Evolutionary conservation across 1,284 basidiomycete species (phyloP).

Genomic region (Rhodofomes roseus): DNA sequence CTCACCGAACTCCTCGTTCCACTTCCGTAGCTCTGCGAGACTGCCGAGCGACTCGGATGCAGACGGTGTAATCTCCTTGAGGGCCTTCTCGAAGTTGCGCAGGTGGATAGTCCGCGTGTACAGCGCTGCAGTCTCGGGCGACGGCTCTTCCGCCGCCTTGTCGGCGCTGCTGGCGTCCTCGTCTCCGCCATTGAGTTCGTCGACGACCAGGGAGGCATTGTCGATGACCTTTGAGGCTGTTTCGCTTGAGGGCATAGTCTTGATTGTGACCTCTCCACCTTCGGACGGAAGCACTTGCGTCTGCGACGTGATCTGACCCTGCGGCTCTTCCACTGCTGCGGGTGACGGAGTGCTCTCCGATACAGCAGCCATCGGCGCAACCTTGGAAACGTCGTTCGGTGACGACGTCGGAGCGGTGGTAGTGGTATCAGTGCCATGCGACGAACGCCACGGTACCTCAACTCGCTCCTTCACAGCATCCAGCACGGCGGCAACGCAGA

Average conservation of each 20-base stretch:
- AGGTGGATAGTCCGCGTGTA: slow-evolving; percentile 41
- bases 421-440: neutral
- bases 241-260: neutral
- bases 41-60: slow-evolving; percentile 79
- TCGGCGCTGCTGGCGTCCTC: neutral
- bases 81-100: slow-evolving; percentile 76
- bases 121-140: neutral
- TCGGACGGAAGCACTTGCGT: neutral
- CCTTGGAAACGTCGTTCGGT: neutral
- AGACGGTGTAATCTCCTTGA: slow-evolving; percentile 84
- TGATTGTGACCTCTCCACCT: neutral
- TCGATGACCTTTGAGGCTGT: neutral
- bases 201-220: neutral
- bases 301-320: neutral
- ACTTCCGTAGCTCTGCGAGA: slow-evolving; percentile 79
- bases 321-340: neutral
- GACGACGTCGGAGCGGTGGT: neutral
- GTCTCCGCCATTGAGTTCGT: neutral
- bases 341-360: neutral
- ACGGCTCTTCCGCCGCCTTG: neutral
- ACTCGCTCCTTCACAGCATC: slow-evolving; percentile 86
- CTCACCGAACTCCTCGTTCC: slow-evolving; percentile 92
- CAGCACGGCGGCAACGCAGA: slow-evolving; percentile 86
- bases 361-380: neutral
- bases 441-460: slow-evolving; percentile 61